Base-by-base conservation (phyloP, 164 flowering plant species). In the Saururus chinensis region DNA sequence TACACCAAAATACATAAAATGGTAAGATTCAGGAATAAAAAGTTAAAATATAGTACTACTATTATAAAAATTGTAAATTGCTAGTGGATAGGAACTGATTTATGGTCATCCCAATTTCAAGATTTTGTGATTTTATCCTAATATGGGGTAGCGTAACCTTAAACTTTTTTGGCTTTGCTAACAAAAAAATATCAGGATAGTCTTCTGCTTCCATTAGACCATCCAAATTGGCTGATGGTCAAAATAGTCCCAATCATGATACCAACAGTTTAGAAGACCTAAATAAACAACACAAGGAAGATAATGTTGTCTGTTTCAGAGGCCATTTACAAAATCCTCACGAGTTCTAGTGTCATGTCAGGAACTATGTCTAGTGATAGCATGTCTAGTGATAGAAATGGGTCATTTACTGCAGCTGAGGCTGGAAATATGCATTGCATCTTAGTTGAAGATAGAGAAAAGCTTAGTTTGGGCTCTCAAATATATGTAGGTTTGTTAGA, bases 191-290 rank as follows among this genome's bases (percentile, higher is more conserved):
- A n/a, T n/a, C n/a, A n/a, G n/a, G n/a, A n/a, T n/a, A n/a, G n/a
- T n/a, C n/a, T n/a, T n/a, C n/a, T 64, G 57, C 55, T 67, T 58
- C 79, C 56, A 17, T 11, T 65, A 63, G 59, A 65, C 63, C 51
- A 65, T 65, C 68, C 48, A 42, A 40, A 21, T 23, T 30, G 40
- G 60, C 53, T 66, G 68, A 54, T 60, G 49, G 24, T 17, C 60
- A 52, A 55, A 37, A 35, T 55, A 63, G 58, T 19, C 13, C 41
- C 19, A 59, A 72, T 57, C 73, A 63, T 26, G 59, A 40, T 45
- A 66, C 49, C 11, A 12, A 12, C 14, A 12, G 17, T 3, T 45
- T 45, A 12, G 17, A 12, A 45, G 11, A 45, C 14, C 14, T 12
- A 17, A 17, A 45, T 45, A 45, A 12, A 12, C 49, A 10, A 12